Base-by-base conservation (phyloP, 345 rosid genomes). In the Pistacia integerrima region DNA sequence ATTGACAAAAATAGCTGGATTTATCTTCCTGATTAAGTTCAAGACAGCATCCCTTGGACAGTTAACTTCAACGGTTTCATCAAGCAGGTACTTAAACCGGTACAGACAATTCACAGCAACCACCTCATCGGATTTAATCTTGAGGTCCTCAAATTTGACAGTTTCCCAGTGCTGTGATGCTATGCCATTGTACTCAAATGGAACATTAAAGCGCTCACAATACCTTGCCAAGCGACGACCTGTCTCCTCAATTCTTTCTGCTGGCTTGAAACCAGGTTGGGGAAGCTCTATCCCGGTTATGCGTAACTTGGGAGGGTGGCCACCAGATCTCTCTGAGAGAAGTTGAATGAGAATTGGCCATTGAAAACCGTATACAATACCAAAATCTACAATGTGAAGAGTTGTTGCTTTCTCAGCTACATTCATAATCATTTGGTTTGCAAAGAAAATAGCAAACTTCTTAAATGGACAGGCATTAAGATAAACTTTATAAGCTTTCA, bases 211-310 rank as follows among this genome's bases (percentile, higher is more conserved):
- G 55, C 92, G 88, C 76, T 88, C 79, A 54, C 99, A 96, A 75
- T 92, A 93, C 38, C 76, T 85, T 16, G 82, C 83, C 35, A 96
- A 78, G 46, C 91, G 90, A 18, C 84, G 83, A 44, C 99, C 97
- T 1, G 97, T 91, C 78, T 89, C 97, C 68, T 87, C 88, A 41
- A 91, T 84, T 64, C 86, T 83, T 74, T 91, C 92, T 9, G 89
- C 76, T 7, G 97, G 98, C 20, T 91, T 86, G 73, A 91, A 81
- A 59, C 99, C 97, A 8, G 84, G 79, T 22, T 86, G 89, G 20
- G 99, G 98, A 72, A 91, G 69, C 78, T 96, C 99, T 51, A 96
- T 89, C 51, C 98, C 99, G 0, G 98, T 96, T 22, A 96, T 86
- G 54, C 97, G 87, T 20, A 95, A 85, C 75, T 87, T 88, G 51